These are phyloP conservation scores for Leccinum angustisporum DNA, from an alignment of 1,284 basidiomycete species.

Conservation along the genomic window DNA sequence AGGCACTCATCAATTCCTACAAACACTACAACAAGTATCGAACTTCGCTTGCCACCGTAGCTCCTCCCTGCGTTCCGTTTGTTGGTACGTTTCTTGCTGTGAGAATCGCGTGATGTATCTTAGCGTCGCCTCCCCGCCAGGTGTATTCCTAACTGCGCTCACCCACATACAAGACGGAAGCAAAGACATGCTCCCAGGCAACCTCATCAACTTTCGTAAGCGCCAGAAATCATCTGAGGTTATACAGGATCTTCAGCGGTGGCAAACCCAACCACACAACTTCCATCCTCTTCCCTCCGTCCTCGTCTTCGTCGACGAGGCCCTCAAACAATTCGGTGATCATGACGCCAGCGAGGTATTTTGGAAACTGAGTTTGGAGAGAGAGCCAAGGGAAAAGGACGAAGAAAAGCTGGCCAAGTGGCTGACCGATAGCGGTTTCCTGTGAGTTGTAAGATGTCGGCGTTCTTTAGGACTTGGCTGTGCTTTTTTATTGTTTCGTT, in stretches of 20 bases:
- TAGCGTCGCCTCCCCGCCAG: conserved; percentile 34
- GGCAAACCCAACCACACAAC: conserved; percentile 76
- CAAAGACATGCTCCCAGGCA: conserved; percentile 60
- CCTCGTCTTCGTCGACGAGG: conserved; percentile 57
- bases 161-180: conserved; percentile 87
- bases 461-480: neutral
- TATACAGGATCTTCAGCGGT: conserved; percentile 77
- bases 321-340: conserved; percentile 49
- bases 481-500: neutral
- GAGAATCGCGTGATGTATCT: neutral
- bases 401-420: conserved; percentile 67
- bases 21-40: conserved; percentile 80
- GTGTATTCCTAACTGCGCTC: conserved; percentile 76
- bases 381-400: conserved; percentile 78
- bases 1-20: conserved; percentile 64
- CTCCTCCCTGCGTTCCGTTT: conserved; percentile 83
- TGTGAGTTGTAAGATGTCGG: conserved; percentile 22
- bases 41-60: conserved; percentile 60
- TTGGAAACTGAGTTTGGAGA: conserved; percentile 64
- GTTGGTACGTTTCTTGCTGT: conserved; percentile 50
- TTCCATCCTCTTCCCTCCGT: conserved; percentile 59
- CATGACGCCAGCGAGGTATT: conserved; percentile 48
- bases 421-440: conserved; percentile 63
- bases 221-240: conserved; percentile 75
- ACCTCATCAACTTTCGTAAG: conserved; percentile 82